These are phyloP conservation scores for Pyricularia grisea DNA, from an alignment of 2,329 filamentous ascomycete species.

Conservation along the genomic window DNA sequence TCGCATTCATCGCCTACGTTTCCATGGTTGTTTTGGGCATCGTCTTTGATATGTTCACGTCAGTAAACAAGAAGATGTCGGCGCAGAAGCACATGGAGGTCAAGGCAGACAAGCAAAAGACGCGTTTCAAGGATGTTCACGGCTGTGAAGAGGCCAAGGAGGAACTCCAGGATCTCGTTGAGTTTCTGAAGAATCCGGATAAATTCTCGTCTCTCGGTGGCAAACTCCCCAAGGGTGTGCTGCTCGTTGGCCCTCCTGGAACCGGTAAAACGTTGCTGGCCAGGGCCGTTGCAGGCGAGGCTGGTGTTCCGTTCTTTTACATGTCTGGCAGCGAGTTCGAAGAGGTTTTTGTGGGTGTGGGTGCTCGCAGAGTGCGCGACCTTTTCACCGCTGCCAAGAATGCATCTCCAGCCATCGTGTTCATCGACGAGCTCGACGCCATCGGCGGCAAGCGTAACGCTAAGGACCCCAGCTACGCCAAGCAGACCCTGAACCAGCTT, in stretches of 20 bases:
- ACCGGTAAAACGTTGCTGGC: constrained; percentile 96
- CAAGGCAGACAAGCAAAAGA: constrained; percentile 77
- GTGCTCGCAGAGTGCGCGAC: constrained; percentile 68
- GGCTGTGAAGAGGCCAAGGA: constrained; percentile 98
- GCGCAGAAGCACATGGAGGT: constrained; percentile 62
- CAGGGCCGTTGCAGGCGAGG: constrained; percentile 90
- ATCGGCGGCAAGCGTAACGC: constrained; percentile 92
- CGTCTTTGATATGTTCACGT: constrained; percentile 68
- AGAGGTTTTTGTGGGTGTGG: constrained; percentile 92
- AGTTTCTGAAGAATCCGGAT: constrained; percentile 88
- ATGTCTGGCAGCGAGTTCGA: constrained; percentile 99
- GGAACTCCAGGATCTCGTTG: constrained; percentile 91
- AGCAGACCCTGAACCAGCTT: constrained; percentile 95
- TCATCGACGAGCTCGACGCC: constrained; percentile 86
- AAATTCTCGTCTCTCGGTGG: constrained; percentile 90
- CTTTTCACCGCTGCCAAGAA: constrained; percentile 24
- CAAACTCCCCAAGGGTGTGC: constrained; percentile 92
- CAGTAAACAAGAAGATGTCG: constrained; percentile 27
- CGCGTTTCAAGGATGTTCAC: constrained; percentile 87
- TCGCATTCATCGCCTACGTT: constrained; percentile 70
- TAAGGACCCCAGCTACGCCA: constrained; percentile 86
- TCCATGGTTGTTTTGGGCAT: constrained; percentile 72
- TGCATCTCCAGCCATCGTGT: constrained; percentile 49
- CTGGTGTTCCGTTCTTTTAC: constrained; percentile 98
- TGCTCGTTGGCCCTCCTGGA: constrained; percentile 89